A percentile compares a stretch with the other conserved stretches of the same genome.
Conservation (phyloP, 345 rosid genomes). For the Aurinia saxatilis region DNA sequence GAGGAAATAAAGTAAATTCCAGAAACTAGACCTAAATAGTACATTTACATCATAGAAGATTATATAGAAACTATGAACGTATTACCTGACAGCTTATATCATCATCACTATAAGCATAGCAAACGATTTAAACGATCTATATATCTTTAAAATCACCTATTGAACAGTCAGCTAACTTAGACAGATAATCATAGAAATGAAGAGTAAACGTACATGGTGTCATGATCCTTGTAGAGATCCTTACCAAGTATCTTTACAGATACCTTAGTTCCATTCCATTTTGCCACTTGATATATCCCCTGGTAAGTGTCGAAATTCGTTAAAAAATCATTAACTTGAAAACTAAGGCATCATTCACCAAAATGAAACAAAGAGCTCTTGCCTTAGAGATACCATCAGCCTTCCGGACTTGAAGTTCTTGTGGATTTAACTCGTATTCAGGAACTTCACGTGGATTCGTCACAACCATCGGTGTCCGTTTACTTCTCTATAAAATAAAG, state of each 20-base stretch:
- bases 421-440: slow-evolving; percentile 90
- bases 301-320: slow-evolving; percentile 27
- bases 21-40: not conserved
- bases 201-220: slow-evolving; percentile 49
- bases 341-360: not conserved
- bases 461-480: slow-evolving; percentile 88
- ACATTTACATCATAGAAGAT: not conserved
- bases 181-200: not conserved
- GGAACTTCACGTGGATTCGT: slow-evolving; percentile 89
- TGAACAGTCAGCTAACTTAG: not conserved
- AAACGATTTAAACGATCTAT: not conserved
- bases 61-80: not conserved
- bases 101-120: not conserved
- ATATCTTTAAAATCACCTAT: not conserved
- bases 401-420: slow-evolving; percentile 86
- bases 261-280: slow-evolving; percentile 98
- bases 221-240: slow-evolving; percentile 59
- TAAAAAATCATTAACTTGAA: not conserved
- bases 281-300: slow-evolving; percentile 97
- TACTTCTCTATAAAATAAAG: slow-evolving; percentile 53
- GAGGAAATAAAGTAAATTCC: not conserved
- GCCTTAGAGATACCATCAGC: slow-evolving; percentile 83
- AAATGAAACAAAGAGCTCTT: slow-evolving; percentile 19
- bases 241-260: slow-evolving; percentile 87
- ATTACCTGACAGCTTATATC: not conserved